Conservation (phyloP, 345 rosid species). For the Bruguiera gymnorhiza region DNA sequence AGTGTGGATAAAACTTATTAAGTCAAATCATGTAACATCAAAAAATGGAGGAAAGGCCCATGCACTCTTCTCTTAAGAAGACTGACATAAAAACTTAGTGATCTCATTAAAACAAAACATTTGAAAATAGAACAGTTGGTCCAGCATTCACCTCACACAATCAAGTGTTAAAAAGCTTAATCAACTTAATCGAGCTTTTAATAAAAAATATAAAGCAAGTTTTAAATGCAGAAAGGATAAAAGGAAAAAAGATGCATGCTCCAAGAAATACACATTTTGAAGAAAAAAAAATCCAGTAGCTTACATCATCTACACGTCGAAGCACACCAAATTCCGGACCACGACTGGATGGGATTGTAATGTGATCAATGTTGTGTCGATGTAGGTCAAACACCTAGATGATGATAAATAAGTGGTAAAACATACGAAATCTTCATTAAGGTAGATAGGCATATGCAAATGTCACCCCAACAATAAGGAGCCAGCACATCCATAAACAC, state of each 20-base stretch:
- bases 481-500: too few species aligned
- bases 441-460: too few species aligned
- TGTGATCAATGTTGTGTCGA: conserved; percentile 93
- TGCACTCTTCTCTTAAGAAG: too few species aligned
- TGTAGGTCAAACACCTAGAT: conserved; percentile 85
- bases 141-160: too few species aligned
- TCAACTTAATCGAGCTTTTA: neutral
- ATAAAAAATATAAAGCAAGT: neutral
- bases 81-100: too few species aligned
- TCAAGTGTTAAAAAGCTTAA: neutral
- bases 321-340: conserved; percentile 82
- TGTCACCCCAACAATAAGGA: too few species aligned
- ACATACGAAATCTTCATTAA: neutral
- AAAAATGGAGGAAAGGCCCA: too few species aligned
- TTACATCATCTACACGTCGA: conserved; percentile 88
- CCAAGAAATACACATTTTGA: neutral
- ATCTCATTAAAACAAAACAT: too few species aligned
- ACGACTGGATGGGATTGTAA: conserved; percentile 72
- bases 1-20: neutral
- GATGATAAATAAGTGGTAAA: conserved; percentile 1
- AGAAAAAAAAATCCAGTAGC: conserved; percentile 20
- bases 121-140: too few species aligned
- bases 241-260: neutral
- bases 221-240: neutral
- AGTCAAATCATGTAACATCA: too few species aligned